A percentile compares a stretch with the other conserved stretches of the same genome.
Conservation (phyloP, 2,329 filamentous ascomycete species). For the Tothia fuscella region DNA sequence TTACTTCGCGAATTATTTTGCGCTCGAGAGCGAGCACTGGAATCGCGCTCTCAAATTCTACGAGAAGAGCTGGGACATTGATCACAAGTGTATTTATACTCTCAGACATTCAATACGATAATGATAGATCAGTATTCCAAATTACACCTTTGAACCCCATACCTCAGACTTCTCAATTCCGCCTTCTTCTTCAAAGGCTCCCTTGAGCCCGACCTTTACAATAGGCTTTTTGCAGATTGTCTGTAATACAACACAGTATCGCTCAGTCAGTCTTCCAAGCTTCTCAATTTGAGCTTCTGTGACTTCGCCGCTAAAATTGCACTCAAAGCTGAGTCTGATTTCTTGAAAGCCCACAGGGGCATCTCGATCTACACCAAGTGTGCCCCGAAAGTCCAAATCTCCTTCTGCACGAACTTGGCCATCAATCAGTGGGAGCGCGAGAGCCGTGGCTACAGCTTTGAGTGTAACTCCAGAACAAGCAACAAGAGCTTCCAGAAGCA, state of each 20-base stretch:
- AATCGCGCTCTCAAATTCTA: too few species aligned
- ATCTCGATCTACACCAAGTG: conserved; percentile 34
- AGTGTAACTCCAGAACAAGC: conserved; percentile 40
- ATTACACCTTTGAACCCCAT: not conserved
- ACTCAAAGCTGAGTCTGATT: conserved; percentile 33
- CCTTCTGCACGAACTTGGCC: conserved; percentile 34
- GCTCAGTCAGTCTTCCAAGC: conserved; percentile 36
- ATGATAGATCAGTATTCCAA: too few species aligned
- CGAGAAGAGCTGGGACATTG: too few species aligned
- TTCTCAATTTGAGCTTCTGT: conserved; percentile 32
- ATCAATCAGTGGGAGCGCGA: conserved; percentile 31
- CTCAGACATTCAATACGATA: too few species aligned
- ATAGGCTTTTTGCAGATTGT: not conserved
- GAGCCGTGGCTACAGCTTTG: conserved; percentile 37
- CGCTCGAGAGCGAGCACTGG: too few species aligned
- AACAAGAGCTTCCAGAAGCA: conserved; percentile 39
- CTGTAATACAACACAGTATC: conserved; percentile 31
- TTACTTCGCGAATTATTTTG: too few species aligned
- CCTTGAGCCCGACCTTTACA: not conserved
- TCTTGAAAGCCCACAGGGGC: conserved; percentile 36
- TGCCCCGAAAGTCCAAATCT: conserved; percentile 38
- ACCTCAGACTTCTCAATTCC: conserved; percentile 1
- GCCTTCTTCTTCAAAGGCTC: not conserved
- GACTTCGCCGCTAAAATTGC: conserved; percentile 30
- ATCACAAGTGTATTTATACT: too few species aligned